Conservation (phyloP, 2,329 filamentous ascomycete species). For the Calonectria pseudoreteaudii region DNA sequence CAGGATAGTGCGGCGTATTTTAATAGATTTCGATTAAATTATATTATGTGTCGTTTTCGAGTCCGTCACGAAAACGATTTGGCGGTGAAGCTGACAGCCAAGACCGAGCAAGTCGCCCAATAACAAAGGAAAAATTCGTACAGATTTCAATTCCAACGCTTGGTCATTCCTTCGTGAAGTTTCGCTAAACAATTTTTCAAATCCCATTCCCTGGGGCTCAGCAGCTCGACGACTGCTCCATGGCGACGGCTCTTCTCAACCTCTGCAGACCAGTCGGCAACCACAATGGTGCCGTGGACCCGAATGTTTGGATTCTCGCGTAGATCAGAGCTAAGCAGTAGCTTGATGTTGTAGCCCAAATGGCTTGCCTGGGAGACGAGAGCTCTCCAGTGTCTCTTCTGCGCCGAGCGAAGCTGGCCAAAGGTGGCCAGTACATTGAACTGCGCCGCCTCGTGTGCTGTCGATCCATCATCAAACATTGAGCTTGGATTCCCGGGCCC, state of each 20-base stretch:
- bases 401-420: background rate
- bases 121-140: background rate
- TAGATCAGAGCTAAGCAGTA: background rate
- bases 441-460: background rate
- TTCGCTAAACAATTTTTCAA: background rate
- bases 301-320: background rate
- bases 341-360: background rate
- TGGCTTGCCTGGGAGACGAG: background rate
- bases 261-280: background rate
- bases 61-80: background rate
- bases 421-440: constrained; percentile 2
- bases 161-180: background rate
- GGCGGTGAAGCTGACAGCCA: background rate
- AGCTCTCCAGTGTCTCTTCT: background rate
- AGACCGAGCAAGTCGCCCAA: background rate
- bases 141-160: background rate
- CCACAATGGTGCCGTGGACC: background rate
- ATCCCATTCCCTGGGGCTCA: background rate
- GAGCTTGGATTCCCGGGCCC: background rate
- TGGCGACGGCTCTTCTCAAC: background rate
- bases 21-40: background rate
- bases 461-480: background rate
- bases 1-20: background rate
- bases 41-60: background rate
- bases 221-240: background rate